phyloP scores from a whole-genome alignment of 2,329 filamentous ascomycete genomes.

The Epichloe typhina region DNA sequence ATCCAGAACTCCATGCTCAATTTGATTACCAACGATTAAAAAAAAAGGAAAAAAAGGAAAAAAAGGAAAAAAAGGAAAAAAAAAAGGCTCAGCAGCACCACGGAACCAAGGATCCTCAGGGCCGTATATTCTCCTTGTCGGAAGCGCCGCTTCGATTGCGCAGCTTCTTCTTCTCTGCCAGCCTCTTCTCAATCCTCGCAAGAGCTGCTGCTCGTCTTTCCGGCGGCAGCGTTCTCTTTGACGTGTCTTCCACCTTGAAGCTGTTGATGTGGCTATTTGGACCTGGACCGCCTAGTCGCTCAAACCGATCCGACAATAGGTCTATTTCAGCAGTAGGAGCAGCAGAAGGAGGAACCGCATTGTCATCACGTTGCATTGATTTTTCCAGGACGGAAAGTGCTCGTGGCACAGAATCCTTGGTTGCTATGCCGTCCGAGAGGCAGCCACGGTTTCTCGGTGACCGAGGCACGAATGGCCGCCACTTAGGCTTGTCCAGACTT shows the following conservation, averaged over 20 bases:
- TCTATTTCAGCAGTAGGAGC: slow-evolving; percentile 24
- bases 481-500: slow-evolving; percentile 22
- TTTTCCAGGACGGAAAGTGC: slow-evolving; percentile 16
- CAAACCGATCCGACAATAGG: slow-evolving; percentile 31
- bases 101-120: slow-evolving; percentile 10
- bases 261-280: slow-evolving; percentile 13
- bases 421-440: slow-evolving; percentile 20
- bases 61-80: background rate
- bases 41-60: background rate
- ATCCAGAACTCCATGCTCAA: slow-evolving; percentile 13
- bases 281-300: slow-evolving; percentile 29
- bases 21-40: background rate
- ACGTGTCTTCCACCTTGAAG: slow-evolving; percentile 24
- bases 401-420: slow-evolving; percentile 13
- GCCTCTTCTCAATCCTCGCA: slow-evolving; percentile 40
- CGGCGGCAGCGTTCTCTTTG: slow-evolving; percentile 32
- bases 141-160: slow-evolving; percentile 16
- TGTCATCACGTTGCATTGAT: slow-evolving; percentile 10
- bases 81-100: background rate
- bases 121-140: slow-evolving; percentile 40
- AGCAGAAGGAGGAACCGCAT: background rate
- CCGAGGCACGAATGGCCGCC: slow-evolving; percentile 29
- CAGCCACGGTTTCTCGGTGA: slow-evolving; percentile 25
- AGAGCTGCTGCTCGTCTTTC: slow-evolving; percentile 40
- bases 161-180: slow-evolving; percentile 33